A percentile compares a stretch with the other conserved stretches of the same genome.
These are phyloP conservation scores for Trametes hirsuta DNA, from an alignment of 1,284 basidiomycete genomes.

Conservation along the genomic window DNA sequence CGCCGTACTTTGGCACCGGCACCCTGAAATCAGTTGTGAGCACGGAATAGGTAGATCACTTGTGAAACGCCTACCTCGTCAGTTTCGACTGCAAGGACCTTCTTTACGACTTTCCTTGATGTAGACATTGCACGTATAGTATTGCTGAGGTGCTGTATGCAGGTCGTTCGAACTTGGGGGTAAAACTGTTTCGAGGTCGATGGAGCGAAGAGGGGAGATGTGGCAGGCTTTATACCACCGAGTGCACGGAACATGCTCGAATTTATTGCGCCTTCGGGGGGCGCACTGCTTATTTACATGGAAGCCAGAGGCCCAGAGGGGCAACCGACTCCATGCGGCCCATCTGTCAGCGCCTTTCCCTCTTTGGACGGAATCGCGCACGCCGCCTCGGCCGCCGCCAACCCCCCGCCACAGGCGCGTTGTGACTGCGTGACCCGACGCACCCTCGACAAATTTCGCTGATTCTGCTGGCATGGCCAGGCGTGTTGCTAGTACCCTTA, in stretches of 20 bases:
- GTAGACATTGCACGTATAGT: conserved; percentile 35
- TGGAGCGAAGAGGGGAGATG: not conserved
- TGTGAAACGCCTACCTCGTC: conserved; percentile 59
- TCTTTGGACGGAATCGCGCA: conserved; percentile 27
- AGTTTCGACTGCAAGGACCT: conserved; percentile 79
- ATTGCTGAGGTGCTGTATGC: not conserved
- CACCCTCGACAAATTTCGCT: conserved; percentile 2
- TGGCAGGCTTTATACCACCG: conserved; percentile 13
- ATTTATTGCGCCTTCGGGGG: not conserved
- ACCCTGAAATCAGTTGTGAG: conserved; percentile 50
- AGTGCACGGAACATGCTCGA: conserved; percentile 21
- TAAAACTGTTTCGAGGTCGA: not conserved
- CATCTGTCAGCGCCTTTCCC: conserved; percentile 25
- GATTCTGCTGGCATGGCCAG: not conserved
- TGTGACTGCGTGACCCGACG: conserved; percentile 6
- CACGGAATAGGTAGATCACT: not conserved
- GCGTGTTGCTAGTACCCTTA: too few species aligned
- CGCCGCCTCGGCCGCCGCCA: conserved; percentile 13
- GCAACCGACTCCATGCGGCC: not conserved
- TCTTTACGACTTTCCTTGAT: conserved; percentile 76
- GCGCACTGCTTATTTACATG: not conserved
- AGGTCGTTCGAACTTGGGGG: not conserved
- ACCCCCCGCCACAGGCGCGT: not conserved
- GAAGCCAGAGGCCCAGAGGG: not conserved
- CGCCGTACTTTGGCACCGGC: conserved; percentile 87